Percentiles rank a stretch among this genome's conserved stretches.
Conservation (phyloP, 768 basidiomycete genomes). For the Termitomyces sp. region DNA sequence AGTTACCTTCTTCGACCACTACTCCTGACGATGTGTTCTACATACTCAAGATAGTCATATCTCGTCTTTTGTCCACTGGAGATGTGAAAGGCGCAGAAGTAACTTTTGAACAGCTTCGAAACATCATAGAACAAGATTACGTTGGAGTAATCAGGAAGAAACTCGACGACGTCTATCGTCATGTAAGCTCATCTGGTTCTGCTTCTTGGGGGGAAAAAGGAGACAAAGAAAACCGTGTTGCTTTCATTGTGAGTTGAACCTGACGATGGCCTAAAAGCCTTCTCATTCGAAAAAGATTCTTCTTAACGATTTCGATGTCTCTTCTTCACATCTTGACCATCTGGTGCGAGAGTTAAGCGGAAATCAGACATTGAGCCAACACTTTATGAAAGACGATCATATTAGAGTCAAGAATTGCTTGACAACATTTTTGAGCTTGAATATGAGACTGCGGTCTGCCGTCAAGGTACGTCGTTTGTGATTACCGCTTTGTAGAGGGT, state of each 20-base stretch:
- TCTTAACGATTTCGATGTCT: constrained; percentile 93
- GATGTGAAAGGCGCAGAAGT: constrained; percentile 52
- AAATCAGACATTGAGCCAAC: constrained; percentile 52
- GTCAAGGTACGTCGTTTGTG: constrained; percentile 50
- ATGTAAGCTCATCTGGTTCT: constrained; percentile 32
- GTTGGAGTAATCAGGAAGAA: constrained; percentile 75
- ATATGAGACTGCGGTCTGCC: constrained; percentile 61
- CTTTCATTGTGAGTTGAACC: constrained; percentile 69
- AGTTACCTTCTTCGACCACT: constrained; percentile 61
- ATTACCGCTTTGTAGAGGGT: not conserved
- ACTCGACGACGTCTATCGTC: constrained; percentile 83
- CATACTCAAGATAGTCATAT: constrained; percentile 80
- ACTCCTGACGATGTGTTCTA: constrained; percentile 95
- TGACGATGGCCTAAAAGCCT: not conserved
- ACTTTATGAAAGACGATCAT: constrained; percentile 60
- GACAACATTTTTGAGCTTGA: constrained; percentile 45
- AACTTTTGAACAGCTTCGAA: constrained; percentile 58
- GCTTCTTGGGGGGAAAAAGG: constrained; percentile 61
- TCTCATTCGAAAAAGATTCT: constrained; percentile 49
- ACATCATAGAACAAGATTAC: constrained; percentile 80
- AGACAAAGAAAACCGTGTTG: constrained; percentile 72
- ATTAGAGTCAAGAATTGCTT: constrained; percentile 41
- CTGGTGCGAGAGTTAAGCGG: constrained; percentile 60
- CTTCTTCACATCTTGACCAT: constrained; percentile 83
- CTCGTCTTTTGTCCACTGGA: constrained; percentile 74